Percentiles rank a stretch among this genome's conserved stretches.
Conservation (phyloP, 139 green algal genomes). For the Volvox reticuliferus region DNA sequence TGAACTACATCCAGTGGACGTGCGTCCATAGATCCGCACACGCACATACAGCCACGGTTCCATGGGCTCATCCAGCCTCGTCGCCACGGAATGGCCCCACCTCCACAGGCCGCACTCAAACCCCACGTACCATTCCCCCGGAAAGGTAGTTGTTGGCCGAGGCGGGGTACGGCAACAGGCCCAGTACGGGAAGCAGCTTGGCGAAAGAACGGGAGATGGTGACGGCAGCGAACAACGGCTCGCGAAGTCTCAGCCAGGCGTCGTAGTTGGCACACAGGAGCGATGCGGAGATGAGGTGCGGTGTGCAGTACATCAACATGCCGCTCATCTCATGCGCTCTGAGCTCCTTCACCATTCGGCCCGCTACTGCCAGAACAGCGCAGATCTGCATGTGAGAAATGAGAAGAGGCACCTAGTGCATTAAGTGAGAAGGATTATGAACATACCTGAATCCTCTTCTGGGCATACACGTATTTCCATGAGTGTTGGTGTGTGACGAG, state of each 20-base stretch:
- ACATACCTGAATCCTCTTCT: no score
- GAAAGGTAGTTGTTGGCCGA: slow-evolving; percentile 18
- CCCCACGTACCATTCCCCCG: slow-evolving; percentile 7
- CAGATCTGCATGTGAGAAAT: slow-evolving; percentile 17
- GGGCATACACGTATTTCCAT: no score
- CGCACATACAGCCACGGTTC: no score
- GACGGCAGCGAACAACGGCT: neutral
- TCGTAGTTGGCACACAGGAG: slow-evolving; percentile 19
- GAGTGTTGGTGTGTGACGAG: no score
- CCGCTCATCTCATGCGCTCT: neutral
- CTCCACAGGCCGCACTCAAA: neutral
- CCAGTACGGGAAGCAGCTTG: slow-evolving; percentile 29
- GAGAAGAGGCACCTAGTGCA: no score
- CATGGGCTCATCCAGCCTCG: no score
- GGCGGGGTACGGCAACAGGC: slow-evolving; percentile 33
- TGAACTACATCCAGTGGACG: no score
- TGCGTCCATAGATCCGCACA: no score
- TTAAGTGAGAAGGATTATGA: no score
- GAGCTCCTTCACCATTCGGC: slow-evolving; percentile 38
- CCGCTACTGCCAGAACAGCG: neutral
- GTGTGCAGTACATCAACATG: slow-evolving; percentile 21
- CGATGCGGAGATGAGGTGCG: neutral
- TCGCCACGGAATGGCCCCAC: no score
- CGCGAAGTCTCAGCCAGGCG: slow-evolving; percentile 6
- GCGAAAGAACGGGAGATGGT: neutral